Evolutionary conservation across 768 basidiomycete species (phyloP), one percentile per base, ranked within the genome.

Genomic region (Boletus rubescentipes): DNA sequence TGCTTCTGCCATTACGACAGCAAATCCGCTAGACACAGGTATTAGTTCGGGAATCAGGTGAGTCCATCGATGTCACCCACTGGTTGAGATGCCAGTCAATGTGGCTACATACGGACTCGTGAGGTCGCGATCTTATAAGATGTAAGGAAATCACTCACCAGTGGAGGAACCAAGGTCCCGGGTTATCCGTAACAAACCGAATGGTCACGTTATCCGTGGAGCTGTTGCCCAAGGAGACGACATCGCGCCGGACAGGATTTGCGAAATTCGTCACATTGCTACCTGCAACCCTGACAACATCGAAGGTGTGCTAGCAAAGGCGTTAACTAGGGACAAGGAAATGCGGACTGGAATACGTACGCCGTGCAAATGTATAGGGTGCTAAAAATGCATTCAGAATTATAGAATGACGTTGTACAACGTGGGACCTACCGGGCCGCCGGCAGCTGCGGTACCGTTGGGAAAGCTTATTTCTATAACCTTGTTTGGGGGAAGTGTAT

Each of bases 111-210:
- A 26, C 23, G 10, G 2, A 31, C 7, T 20, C 16, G 36, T 46
- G 14, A 53, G 46, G 14, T 14, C 2, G 9, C 15, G 37, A 40
- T 38, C 31, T 45, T 2, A n/a, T n/a, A n/a, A n/a, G n/a, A 18
- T 11, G 18, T 4, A 12, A 32, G 12, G 9, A 1, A 3, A 20
- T 35, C 2, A 32, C 51, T 52, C 51, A 45, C 51, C 51, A 52
- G 20, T 52, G n/a, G n/a, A n/a, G n/a, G n/a, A n/a, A n/a, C n/a
- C n/a, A n/a, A n/a, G n/a, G n/a, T n/a, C n/a, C n/a, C 2, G 85
- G 75, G 63, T 88, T 88, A 56, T 87, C 79, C 1, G 84, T 85
- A 18, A 68, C 64, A 67, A 84, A 87, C 46, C 84, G 78, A 45
- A 89, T 73, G 5, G 78, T 78, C 26, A 81, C 80, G 61, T 78